These are phyloP conservation scores for Calonectria montana DNA, from an alignment of 2,329 filamentous ascomycete genomes.

Conservation along the genomic window DNA sequence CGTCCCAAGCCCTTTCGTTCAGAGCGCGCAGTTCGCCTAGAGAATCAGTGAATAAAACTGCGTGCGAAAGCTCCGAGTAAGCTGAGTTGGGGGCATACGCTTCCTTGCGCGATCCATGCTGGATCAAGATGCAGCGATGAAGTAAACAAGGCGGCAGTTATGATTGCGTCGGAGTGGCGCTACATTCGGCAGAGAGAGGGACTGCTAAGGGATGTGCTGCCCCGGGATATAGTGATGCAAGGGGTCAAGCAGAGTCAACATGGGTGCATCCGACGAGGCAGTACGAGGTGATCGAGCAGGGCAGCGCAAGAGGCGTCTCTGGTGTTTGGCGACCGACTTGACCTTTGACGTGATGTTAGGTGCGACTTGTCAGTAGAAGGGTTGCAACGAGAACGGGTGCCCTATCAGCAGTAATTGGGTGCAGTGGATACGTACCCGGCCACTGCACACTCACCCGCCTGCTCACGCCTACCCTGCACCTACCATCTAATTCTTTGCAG, in stretches of 20 bases:
- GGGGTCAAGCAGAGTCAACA: constrained; percentile 52
- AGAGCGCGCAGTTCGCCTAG: constrained; percentile 89
- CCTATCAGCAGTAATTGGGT: neutral
- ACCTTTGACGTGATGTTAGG: constrained; percentile 28
- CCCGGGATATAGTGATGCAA: constrained; percentile 49
- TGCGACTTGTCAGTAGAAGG: constrained; percentile 19
- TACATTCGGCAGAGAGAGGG: constrained; percentile 59
- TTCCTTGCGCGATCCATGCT: constrained; percentile 74
- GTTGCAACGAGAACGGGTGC: constrained; percentile 3
- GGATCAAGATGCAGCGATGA: constrained; percentile 49
- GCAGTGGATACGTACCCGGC: neutral
- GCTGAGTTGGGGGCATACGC: constrained; percentile 56
- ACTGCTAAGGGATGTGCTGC: constrained; percentile 57
- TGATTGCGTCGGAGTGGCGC: constrained; percentile 45
- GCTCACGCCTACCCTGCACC: neutral
- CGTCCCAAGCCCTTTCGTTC: constrained; percentile 89
- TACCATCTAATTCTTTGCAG: neutral
- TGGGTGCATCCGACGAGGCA: constrained; percentile 50
- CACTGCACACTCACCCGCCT: neutral
- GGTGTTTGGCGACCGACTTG: constrained; percentile 31
- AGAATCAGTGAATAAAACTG: constrained; percentile 27
- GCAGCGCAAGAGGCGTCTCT: constrained; percentile 32
- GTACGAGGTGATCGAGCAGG: constrained; percentile 37
- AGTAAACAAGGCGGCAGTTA: constrained; percentile 37
- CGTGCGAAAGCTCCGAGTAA: neutral